Percentiles rank a stretch among this genome's conserved stretches.
These are phyloP conservation scores for Penicillium mononematosum DNA, from an alignment of 495 filamentous ascomycete genomes.

Conservation along the genomic window DNA sequence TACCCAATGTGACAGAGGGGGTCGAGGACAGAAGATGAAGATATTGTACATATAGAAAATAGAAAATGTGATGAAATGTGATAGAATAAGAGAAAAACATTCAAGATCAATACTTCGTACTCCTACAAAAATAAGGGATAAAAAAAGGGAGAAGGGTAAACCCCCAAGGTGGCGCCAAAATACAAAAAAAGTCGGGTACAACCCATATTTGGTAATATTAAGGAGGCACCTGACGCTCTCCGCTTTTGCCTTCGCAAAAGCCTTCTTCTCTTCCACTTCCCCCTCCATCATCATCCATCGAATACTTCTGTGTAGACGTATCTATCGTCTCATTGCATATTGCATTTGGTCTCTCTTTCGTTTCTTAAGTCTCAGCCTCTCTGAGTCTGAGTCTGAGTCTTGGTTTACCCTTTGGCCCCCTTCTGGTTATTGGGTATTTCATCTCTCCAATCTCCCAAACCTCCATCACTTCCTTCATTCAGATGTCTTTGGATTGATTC, in stretches of 20 bases:
- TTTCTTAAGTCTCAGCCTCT: not conserved
- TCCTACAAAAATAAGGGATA: not conserved
- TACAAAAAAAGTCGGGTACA: slow-evolving; percentile 9
- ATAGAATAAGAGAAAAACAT: not conserved
- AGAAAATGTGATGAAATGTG: too few species aligned
- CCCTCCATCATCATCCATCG: slow-evolving; percentile 11
- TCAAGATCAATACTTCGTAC: not conserved
- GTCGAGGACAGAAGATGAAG: not conserved
- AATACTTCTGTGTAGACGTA: not conserved
- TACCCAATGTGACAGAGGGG: slow-evolving; percentile 4
- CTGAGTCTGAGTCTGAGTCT: not conserved
- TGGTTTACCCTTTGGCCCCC: slow-evolving; percentile 15
- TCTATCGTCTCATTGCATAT: slow-evolving; percentile 5
- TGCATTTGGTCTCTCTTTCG: slow-evolving; percentile 11
- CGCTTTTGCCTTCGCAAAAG: slow-evolving; percentile 34
- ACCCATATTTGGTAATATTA: slow-evolving; percentile 31
- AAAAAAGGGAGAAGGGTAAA: not conserved
- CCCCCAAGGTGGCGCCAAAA: slow-evolving; percentile 25
- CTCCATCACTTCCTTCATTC: slow-evolving; percentile 1
- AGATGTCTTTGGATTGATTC: slow-evolving; percentile 27
- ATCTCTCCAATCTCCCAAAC: not conserved
- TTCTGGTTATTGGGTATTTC: slow-evolving; percentile 12
- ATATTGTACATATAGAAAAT: too few species aligned
- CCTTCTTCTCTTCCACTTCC: slow-evolving; percentile 24
- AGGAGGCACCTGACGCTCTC: slow-evolving; percentile 39